phyloP scores from a whole-genome alignment of 805 yeast species.

The Ogataea populi-albae region DNA sequence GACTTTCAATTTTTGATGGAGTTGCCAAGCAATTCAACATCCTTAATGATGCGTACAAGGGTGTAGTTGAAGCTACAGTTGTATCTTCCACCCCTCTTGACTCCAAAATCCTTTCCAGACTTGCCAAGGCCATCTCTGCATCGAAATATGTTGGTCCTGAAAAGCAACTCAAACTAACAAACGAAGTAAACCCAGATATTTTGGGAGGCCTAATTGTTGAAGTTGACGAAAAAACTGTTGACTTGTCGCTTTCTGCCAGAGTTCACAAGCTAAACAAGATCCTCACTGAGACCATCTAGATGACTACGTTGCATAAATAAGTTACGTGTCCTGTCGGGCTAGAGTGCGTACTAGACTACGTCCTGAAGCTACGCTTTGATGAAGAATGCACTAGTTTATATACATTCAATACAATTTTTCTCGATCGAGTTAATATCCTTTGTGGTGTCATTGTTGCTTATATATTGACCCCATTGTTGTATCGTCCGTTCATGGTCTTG shows the following conservation, averaged over 20 bases:
- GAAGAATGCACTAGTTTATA: too few relatives aligned
- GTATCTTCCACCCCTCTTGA: conserved; percentile 87
- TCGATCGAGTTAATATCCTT: too few relatives aligned
- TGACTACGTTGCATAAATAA: neutral
- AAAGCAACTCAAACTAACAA: conserved; percentile 79
- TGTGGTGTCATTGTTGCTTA: too few relatives aligned
- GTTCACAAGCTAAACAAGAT: conserved; percentile 86
- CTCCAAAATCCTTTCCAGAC: conserved; percentile 69
- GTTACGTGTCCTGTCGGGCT: too few relatives aligned
- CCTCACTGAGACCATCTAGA: conserved; percentile 79
- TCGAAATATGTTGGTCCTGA: conserved; percentile 82
- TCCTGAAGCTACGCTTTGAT: too few relatives aligned
- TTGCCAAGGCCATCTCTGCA: conserved; percentile 72
- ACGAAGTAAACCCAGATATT: conserved; percentile 83
- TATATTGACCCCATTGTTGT: too few relatives aligned
- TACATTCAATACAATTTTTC: too few relatives aligned
- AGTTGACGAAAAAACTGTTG: conserved; percentile 96
- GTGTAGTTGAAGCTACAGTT: conserved; percentile 89
- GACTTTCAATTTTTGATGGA: conserved; percentile 66
- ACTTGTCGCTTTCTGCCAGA: conserved; percentile 81
- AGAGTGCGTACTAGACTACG: too few relatives aligned
- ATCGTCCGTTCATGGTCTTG: too few relatives aligned
- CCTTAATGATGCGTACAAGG: conserved; percentile 85
- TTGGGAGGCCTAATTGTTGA: conserved; percentile 95
- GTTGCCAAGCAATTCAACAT: conserved; percentile 69